Percentiles rank a stretch among this genome's conserved stretches.
Conservation (phyloP, 2,329 filamentous ascomycete species). For the Chalara sp. region DNA sequence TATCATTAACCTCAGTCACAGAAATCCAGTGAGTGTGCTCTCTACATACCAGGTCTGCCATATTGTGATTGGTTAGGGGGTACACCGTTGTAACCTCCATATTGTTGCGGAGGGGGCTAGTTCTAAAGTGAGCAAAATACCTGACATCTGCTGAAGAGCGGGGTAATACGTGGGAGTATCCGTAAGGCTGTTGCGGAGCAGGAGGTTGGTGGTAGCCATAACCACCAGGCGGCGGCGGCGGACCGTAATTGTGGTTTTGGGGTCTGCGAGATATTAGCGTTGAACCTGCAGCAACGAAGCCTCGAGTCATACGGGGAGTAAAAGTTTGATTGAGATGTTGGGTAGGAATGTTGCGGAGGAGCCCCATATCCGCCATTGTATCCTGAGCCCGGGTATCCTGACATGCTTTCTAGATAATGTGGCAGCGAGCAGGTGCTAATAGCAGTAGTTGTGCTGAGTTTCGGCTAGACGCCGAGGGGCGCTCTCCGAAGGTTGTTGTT, state of each 20-base stretch:
- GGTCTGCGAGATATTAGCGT: constrained; percentile 21
- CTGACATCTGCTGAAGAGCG: neutral
- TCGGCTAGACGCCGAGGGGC: neutral
- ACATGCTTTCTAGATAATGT: constrained; percentile 38
- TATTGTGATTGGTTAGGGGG: constrained; percentile 36
- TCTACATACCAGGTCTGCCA: constrained; percentile 40
- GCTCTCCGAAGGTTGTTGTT: neutral
- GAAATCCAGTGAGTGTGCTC: neutral
- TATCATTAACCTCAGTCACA: constrained; percentile 3
- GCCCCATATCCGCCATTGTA: constrained; percentile 41
- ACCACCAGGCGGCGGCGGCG: constrained; percentile 25
- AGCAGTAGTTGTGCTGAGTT: too few species aligned
- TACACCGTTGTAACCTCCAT: constrained; percentile 33
- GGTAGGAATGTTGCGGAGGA: constrained; percentile 34
- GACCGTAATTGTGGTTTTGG: constrained; percentile 19
- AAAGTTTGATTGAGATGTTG: constrained; percentile 34
- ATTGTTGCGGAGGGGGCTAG: constrained; percentile 40
- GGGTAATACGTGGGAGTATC: constrained; percentile 24
- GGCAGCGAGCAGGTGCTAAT: too few species aligned
- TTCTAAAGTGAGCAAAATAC: constrained; percentile 1
- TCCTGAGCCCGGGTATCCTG: constrained; percentile 51
- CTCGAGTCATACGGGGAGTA: constrained; percentile 39
- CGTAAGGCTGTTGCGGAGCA: constrained; percentile 36
- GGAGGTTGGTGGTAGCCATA: constrained; percentile 44
- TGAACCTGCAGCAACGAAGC: constrained; percentile 22